A percentile compares a stretch with the other conserved stretches of the same genome.
Evolutionary conservation across 2,329 filamentous ascomycete species (phyloP).

Genomic region (Phymatotrichopsis omnivora): DNA sequence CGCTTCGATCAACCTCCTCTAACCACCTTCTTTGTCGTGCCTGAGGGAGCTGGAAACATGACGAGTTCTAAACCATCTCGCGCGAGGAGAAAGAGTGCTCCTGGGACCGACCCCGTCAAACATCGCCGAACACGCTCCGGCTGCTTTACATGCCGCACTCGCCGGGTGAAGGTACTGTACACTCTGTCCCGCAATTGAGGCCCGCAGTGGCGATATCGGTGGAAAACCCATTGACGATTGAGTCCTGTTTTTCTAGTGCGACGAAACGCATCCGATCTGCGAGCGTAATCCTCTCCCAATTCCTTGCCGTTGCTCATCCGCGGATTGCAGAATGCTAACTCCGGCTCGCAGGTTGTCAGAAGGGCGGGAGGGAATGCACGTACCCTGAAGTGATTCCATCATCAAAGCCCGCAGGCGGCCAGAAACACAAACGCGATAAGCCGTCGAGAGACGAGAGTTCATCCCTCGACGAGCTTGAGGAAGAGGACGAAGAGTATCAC

Average conservation of each 20-base stretch:
- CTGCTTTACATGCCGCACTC: constrained; percentile 81
- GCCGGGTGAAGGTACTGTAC: constrained; percentile 65
- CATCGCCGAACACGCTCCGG: constrained; percentile 88
- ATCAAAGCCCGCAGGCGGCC: constrained; percentile 28
- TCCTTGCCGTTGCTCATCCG: constrained; percentile 4
- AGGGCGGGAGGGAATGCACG: constrained; percentile 79
- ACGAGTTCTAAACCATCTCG: constrained; percentile 23
- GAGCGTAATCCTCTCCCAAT: constrained; percentile 48
- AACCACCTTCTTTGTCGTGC: constrained; percentile 26
- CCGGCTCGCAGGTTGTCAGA: constrained; percentile 60
- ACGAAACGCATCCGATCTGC: constrained; percentile 78
- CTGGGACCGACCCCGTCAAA: constrained; percentile 64
- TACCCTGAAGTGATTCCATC: constrained; percentile 62
- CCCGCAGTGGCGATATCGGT: no score
- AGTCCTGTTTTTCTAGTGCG: constrained; percentile 52
- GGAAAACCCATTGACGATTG: constrained; percentile 11
- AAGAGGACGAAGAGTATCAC: constrained; percentile 38
- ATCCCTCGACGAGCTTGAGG: constrained; percentile 44
- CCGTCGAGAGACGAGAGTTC: constrained; percentile 32
- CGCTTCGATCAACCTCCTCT: constrained; percentile 24
- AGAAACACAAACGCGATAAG: constrained; percentile 25
- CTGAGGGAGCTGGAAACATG: constrained; percentile 22
- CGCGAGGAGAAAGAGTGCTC: constrained; percentile 25
- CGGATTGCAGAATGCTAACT: constrained; percentile 14
- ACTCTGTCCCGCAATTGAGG: background rate